A percentile compares a stretch with the other conserved stretches of the same genome.
These are phyloP conservation scores for Aspergillus fumigatiaffinis DNA, from an alignment of 2,329 filamentous ascomycete genomes.

Conservation along the genomic window DNA sequence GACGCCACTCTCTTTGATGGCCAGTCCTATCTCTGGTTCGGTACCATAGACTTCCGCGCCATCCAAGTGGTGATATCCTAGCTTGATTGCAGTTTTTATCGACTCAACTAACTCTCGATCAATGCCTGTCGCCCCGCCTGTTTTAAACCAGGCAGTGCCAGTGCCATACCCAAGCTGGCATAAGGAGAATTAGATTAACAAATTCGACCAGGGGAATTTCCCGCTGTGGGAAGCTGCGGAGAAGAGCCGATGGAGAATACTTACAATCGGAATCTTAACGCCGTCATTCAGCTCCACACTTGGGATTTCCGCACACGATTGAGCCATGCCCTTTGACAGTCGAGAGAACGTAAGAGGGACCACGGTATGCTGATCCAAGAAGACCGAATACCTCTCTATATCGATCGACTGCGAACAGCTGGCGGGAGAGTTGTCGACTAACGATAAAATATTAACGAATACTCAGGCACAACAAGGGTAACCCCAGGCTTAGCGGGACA, in stretches of 20 bases:
- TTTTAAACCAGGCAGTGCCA: constrained; percentile 63
- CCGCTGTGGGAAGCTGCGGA: constrained; percentile 1
- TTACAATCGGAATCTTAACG: constrained; percentile 52
- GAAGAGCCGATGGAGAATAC: constrained; percentile 10
- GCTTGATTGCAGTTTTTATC: constrained; percentile 54
- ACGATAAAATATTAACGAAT: background rate
- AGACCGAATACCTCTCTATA: background rate
- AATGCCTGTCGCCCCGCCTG: constrained; percentile 41
- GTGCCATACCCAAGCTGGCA: constrained; percentile 57
- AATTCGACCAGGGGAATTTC: background rate
- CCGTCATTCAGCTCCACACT: constrained; percentile 56
- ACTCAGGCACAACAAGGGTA: background rate
- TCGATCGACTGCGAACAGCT: background rate
- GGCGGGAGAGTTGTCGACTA: background rate
- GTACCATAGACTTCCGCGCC: constrained; percentile 56
- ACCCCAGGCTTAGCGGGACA: background rate
- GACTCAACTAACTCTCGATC: constrained; percentile 54
- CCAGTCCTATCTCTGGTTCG: constrained; percentile 46
- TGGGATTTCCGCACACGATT: background rate
- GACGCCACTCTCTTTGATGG: constrained; percentile 46
- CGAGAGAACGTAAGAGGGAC: background rate
- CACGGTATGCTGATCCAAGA: background rate
- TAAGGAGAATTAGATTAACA: background rate
- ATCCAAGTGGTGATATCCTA: constrained; percentile 62
- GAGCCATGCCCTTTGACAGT: background rate